phyloP scores from a whole-genome alignment of 2,329 filamentous ascomycete genomes.

The Trichoderma koningiopsis region DNA sequence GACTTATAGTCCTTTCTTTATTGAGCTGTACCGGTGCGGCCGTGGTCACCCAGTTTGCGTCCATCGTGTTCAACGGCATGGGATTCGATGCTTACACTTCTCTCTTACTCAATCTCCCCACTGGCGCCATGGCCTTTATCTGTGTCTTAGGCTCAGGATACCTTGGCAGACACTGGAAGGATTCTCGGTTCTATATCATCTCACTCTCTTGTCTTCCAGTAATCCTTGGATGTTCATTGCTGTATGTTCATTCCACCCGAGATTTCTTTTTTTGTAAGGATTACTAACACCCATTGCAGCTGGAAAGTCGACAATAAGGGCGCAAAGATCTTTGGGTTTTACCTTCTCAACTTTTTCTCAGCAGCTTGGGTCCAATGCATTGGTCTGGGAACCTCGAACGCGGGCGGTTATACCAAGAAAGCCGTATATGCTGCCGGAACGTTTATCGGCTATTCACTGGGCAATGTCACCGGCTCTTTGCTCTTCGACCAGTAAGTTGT shows the following conservation, averaged over 20 bases:
- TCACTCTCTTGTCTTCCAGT: background rate
- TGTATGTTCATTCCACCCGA: background rate
- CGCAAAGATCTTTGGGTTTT: background rate
- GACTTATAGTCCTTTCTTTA: background rate
- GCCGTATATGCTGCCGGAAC: background rate
- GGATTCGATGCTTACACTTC: background rate
- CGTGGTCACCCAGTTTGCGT: slow-evolving; percentile 3
- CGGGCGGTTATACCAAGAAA: background rate
- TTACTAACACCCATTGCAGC: background rate
- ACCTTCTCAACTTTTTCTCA: background rate
- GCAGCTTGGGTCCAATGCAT: background rate
- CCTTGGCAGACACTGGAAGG: background rate
- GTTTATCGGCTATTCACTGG: background rate
- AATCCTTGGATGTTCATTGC: background rate
- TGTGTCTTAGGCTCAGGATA: background rate
- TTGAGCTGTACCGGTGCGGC: background rate
- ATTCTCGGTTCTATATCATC: background rate
- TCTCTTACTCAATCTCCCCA: background rate
- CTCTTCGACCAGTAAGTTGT: slow-evolving; percentile 6
- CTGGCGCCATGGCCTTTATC: background rate
- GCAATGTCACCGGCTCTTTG: background rate
- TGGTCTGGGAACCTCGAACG: background rate
- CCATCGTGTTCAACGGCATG: background rate
- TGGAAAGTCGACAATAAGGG: background rate
- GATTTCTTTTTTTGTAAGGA: background rate